Conservation (phyloP, 2,329 filamentous ascomycete species). For the Corynespora cassiicola region DNA sequence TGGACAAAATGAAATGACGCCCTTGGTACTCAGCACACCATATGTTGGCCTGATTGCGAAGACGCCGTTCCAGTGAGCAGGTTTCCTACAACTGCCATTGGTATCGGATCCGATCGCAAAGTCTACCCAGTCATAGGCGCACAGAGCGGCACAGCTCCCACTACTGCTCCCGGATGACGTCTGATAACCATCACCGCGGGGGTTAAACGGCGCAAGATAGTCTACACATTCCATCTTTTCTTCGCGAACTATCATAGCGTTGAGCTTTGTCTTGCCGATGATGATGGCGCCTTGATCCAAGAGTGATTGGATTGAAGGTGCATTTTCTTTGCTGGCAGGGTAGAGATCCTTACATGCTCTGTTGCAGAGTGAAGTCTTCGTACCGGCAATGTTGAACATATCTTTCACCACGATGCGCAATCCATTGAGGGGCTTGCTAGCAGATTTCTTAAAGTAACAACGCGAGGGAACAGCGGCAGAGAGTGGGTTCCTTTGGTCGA, state of each 20-base stretch:
- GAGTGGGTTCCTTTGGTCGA: no score
- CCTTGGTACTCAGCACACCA: no score
- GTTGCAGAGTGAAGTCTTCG: constrained; percentile 12
- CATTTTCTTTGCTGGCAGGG: constrained; percentile 2
- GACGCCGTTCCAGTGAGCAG: no score
- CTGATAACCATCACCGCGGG: constrained; percentile 30
- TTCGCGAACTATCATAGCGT: constrained; percentile 47
- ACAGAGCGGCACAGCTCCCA: constrained; percentile 7
- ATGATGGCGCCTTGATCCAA: constrained; percentile 37
- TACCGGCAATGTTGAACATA: constrained; percentile 11
- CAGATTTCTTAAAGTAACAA: no score
- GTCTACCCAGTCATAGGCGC: constrained; percentile 18
- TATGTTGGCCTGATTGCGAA: no score
- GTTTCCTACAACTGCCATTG: no score
- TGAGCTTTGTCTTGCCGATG: constrained; percentile 59
- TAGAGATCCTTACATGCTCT: constrained; percentile 12
- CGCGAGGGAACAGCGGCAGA: no score
- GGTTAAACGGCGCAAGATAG: constrained; percentile 23
- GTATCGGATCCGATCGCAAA: constrained; percentile 43
- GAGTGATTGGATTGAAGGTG: constrained; percentile 9
- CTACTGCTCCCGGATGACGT: constrained; percentile 9
- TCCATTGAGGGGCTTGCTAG: constrained; percentile 7
- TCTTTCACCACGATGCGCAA: constrained; percentile 40
- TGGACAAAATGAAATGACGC: no score
- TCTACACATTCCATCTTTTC: constrained; percentile 9